These are phyloP conservation scores for Neoscytalidium dimidiatum DNA, from an alignment of 2,329 filamentous ascomycete species.

Conservation along the genomic window DNA sequence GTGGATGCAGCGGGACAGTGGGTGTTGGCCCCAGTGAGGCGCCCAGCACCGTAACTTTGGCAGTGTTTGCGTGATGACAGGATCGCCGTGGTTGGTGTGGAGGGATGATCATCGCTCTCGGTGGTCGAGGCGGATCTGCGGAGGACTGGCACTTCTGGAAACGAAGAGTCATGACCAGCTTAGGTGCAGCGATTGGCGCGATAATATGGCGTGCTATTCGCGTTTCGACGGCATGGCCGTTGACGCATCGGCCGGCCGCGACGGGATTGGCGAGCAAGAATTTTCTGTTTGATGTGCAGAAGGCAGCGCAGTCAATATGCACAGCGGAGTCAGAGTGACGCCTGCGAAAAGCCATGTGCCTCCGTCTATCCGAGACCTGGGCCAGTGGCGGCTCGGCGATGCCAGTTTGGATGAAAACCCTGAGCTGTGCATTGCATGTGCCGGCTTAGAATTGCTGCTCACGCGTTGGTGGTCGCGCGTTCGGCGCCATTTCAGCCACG, in stretches of 20 bases:
- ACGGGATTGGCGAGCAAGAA: constrained; percentile 6
- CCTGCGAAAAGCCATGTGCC: constrained; percentile 12
- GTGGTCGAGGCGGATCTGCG: constrained; percentile 8
- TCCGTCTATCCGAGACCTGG: constrained; percentile 18
- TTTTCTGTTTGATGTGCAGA: constrained; percentile 11
- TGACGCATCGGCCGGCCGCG: not conserved
- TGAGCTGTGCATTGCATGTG: constrained; percentile 18
- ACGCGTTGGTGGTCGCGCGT: constrained; percentile 18
- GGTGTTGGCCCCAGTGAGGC: not conserved
- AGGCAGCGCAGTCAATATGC: not conserved
- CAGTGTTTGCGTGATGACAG: not conserved
- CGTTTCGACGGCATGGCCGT: constrained; percentile 1
- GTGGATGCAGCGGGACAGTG: not conserved
- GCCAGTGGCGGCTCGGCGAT: constrained; percentile 15
- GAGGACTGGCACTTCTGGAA: constrained; percentile 11
- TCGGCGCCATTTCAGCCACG: constrained; percentile 18
- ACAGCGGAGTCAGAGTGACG: constrained; percentile 17
- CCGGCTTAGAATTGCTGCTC: constrained; percentile 12
- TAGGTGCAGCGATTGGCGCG: not conserved
- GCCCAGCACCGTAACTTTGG: not conserved
- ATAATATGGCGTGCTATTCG: constrained; percentile 10
- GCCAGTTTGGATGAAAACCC: constrained; percentile 7
- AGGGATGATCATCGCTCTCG: constrained; percentile 5
- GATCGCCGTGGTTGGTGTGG: constrained; percentile 11
- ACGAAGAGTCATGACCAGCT: constrained; percentile 2